Conservation (phyloP, 1,284 basidiomycete species). For the Fomitopsis pinicola region DNA sequence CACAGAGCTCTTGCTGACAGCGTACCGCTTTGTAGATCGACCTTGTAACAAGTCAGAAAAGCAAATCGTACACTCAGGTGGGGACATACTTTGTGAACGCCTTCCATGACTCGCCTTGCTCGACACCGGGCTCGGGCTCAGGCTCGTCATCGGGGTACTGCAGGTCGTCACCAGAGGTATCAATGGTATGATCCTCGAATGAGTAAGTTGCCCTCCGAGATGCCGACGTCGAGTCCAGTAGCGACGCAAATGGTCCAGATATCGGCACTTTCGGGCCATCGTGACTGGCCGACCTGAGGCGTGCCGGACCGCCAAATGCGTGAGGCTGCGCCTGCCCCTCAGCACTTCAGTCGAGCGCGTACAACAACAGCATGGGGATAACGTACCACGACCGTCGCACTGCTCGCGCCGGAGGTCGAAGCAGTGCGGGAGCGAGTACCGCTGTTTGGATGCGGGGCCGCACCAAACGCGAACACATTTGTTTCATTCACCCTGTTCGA, state of each 20-base stretch:
- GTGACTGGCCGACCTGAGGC: background rate
- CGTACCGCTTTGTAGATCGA: slow-evolving; percentile 9
- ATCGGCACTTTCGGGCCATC: background rate
- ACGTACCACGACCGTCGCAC: background rate
- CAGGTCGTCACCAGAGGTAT: background rate
- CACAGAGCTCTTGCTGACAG: background rate
- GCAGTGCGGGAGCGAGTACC: background rate
- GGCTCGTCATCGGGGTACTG: background rate
- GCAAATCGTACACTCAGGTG: too few species aligned
- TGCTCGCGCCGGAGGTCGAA: background rate
- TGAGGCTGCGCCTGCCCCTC: background rate
- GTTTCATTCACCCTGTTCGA: background rate
- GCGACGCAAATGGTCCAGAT: background rate
- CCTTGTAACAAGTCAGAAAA: slow-evolving; percentile 2
- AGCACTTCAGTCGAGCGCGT: background rate
- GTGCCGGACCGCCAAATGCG: background rate
- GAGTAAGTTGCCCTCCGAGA: background rate
- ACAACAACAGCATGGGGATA: too few species aligned
- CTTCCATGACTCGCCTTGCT: slow-evolving; percentile 8
- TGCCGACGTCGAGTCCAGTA: background rate
- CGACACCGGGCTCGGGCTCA: background rate
- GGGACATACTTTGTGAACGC: slow-evolving; percentile 9
- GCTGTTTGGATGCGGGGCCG: background rate
- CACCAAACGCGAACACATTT: background rate
- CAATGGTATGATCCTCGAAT: background rate